phyloP scores from a whole-genome alignment of 192 early-diverging fungal genomes.

The Powellomyces hirtus region DNA sequence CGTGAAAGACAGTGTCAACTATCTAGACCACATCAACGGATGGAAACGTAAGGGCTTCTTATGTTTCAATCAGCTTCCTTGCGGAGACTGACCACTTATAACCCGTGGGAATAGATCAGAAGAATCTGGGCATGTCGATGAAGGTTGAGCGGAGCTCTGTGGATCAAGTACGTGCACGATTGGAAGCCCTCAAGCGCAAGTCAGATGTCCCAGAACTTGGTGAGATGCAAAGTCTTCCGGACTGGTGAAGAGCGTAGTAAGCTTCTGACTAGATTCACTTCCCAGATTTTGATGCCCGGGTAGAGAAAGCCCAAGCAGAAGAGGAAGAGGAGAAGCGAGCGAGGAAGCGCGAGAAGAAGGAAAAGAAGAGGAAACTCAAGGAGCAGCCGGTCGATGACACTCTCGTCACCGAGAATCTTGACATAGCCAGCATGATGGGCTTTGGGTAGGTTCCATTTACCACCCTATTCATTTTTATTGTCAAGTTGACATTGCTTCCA shows the following conservation, averaged over 20 bases:
- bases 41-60: slow-evolving; percentile 63
- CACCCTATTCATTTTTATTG: too few species aligned
- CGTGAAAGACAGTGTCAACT: slow-evolving; percentile 87
- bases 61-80: not conserved
- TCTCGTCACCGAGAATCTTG: slow-evolving; percentile 45
- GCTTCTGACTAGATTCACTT: too few species aligned
- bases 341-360: slow-evolving; percentile 44
- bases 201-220: slow-evolving; percentile 57
- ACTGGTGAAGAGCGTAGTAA: too few species aligned
- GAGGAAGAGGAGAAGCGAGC: slow-evolving; percentile 70
- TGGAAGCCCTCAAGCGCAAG: slow-evolving; percentile 71
- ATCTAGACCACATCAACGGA: slow-evolving; percentile 90
- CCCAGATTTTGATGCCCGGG: slow-evolving; percentile 64
- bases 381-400: slow-evolving; percentile 40
- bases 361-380: slow-evolving; percentile 58
- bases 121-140: slow-evolving; percentile 76
- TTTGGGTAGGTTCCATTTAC: slow-evolving; percentile 46
- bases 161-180: slow-evolving; percentile 70
- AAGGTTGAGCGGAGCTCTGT: slow-evolving; percentile 76
- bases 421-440: slow-evolving; percentile 80
- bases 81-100: not conserved
- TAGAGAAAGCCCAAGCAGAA: slow-evolving; percentile 61
- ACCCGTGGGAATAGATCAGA: slow-evolving; percentile 63
- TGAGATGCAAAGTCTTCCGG: slow-evolving; percentile 39
- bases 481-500: too few species aligned